Conservation (phyloP, 805 yeast species). For the Kregervanrija fluxuum region DNA sequence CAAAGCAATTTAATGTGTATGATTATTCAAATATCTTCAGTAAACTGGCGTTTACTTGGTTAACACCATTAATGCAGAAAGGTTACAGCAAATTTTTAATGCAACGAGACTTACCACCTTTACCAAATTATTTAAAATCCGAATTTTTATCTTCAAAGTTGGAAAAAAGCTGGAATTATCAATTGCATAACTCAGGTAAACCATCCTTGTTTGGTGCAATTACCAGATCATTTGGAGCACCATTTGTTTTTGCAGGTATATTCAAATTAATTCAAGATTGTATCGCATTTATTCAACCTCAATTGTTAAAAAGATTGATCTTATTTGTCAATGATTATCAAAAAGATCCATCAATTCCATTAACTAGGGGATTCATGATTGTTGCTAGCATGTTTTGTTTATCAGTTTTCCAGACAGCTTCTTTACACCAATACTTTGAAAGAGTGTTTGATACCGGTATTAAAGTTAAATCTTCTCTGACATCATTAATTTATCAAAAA, state of each 20-base stretch:
- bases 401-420: conserved; percentile 70
- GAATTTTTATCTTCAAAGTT: conserved; percentile 42
- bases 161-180: conserved; percentile 52
- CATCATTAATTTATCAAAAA: conserved; percentile 61
- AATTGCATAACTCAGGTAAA: conserved; percentile 28
- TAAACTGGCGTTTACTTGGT: conserved; percentile 50
- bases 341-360: conserved; percentile 44
- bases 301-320: conserved; percentile 61
- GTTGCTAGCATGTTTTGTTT: conserved; percentile 68
- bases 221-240: conserved; percentile 63
- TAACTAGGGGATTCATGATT: conserved; percentile 69
- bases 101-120: conserved; percentile 63
- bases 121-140: conserved; percentile 64
- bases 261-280: conserved; percentile 71
- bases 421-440: conserved; percentile 73
- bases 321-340: conserved; percentile 47
- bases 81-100: conserved; percentile 41
- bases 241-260: conserved; percentile 61
- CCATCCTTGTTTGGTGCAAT: conserved; percentile 41
- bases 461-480: conserved; percentile 63
- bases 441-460: conserved; percentile 70
- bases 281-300: conserved; percentile 87
- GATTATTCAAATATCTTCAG: conserved; percentile 45
- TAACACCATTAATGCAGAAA: conserved; percentile 48
- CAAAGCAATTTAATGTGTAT: conserved; percentile 36